Base-by-base conservation (phyloP, 495 filamentous ascomycete genomes). In the Cryomyces antarcticus region DNA sequence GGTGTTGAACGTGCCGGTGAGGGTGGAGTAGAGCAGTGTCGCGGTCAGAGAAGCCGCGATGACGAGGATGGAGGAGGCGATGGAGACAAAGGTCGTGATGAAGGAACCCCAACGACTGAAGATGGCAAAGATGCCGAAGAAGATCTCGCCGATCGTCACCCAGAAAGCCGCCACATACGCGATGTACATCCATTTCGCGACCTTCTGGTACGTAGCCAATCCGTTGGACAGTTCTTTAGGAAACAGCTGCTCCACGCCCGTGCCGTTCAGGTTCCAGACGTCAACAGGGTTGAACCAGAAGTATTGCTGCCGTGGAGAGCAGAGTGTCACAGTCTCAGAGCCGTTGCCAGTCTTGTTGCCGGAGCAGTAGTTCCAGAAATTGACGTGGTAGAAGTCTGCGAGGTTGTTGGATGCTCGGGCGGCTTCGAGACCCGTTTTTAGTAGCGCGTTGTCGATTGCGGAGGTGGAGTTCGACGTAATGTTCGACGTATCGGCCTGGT, bases 291-390 rank as follows among this genome's bases (percentile, higher is more conserved):
- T 74, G 73, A 86, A 94, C 66, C 76, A 72, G 67, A 81, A 95
- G 45, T 74, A 57, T 4, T 71, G 58, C 60, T 80, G 57, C 42
- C 64, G 70, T 35, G 60, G 52, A 6, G 72, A 73, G 65, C 76
- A 80, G 45, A 52, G 63, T 35, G 55, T 60, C 47, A 57, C 43
- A 9, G 62, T 58, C 24, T 62, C 50, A 47, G 61, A 69, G 43
- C 52, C 63, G 41, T 66, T 61, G 29, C 64, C 58, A 31, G 63
- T 63, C 35, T 64, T 50, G 5, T 60, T 62, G 37, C 73, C 72
- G 11, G 69, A 64, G 67, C 89, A 96, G 72, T 86, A 95, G 55
- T 80, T 79, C 80, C 80, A 93, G 28, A 97, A 67, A 47, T 71
- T 72, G 55, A 94, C 68, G 41, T 74, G 69, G 70, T 96, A 96